Evolutionary conservation across 495 filamentous ascomycete species (phyloP), one percentile per base, ranked within the genome.

Genomic region (Xylaria acuta): DNA sequence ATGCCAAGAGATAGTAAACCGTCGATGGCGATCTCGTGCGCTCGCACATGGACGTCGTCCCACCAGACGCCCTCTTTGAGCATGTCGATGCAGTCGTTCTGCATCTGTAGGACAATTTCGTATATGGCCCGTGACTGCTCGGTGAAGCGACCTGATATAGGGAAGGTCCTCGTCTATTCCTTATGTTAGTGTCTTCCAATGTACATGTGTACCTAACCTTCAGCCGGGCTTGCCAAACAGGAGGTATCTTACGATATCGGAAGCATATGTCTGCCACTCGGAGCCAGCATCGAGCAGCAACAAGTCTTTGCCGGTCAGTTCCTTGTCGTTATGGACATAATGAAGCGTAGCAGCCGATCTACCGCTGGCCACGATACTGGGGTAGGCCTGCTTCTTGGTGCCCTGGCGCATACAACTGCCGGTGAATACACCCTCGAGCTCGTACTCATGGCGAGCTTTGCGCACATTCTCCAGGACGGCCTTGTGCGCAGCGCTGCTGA

Each of bases 21-120:
- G 27, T 90, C 87, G 73, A 97, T 96, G 38, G 93, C 93, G 65
- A 97, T 83, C 73, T 88, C 87, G 79, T 97, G 95, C 0, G 95
- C 94, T 56, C 87, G 84, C 30, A 88, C 79, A 77, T 98, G 95
- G 0, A 97, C 88, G 67, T 93, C 89, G 67, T 97, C 94, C 95
- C 94, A 97, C n/a, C 85, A 75, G 0, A 93, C 89, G 11, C 91
- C 93, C 4, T 89, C 91, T 80, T 92, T 93, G 22, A 96, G 81
- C 80, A 89, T 86, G 0, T 83, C 89, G 74, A 93, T 95, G 74
- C 90, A 92, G 63, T 91, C 86, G 18, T 82, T 82, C 81, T 98
- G 95, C 95, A 98, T 98, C 76, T 89, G 81, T 18, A 94, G 84
- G 2, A 97, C 95, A 53, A 97, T 91, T 68, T 95, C 88, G 81